phyloP scores from a whole-genome alignment of 495 filamentous ascomycete genomes.

The Penicillium herquei region DNA sequence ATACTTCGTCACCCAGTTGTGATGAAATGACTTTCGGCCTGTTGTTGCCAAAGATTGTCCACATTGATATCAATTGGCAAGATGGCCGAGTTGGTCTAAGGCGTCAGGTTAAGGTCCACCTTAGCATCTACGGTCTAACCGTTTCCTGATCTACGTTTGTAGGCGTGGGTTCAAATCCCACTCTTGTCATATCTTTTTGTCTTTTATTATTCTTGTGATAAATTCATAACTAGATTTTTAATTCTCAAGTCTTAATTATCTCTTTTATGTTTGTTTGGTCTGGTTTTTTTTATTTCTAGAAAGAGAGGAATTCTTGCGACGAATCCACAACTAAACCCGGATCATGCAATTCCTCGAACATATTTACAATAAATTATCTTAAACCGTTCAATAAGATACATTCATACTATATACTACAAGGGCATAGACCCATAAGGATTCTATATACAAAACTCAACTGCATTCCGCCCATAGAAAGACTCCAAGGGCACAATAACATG shows the following conservation, averaged over 20 bases:
- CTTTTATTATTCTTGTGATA: neutral
- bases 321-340: neutral
- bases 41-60: neutral
- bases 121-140: conserved; percentile 9
- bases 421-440: neutral
- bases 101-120: conserved; percentile 37
- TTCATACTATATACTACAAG: conserved; percentile 13
- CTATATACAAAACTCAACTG: neutral
- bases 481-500: neutral
- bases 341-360: too few species aligned
- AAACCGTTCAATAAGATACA: too few species aligned
- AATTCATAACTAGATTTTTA: neutral
- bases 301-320: neutral
- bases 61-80: conserved; percentile 14
- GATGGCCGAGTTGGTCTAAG: conserved; percentile 42
- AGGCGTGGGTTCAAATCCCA: conserved; percentile 48
- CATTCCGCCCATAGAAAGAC: neutral
- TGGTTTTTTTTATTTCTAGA: too few species aligned
- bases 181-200: conserved; percentile 36
- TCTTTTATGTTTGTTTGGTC: too few species aligned
- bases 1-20: too few species aligned
- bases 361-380: too few species aligned
- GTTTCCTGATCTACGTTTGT: conserved; percentile 19
- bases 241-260: neutral
- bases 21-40: neutral